Evolutionary conservation across 2,329 filamentous ascomycete genomes (phyloP).

Genomic region (Bipolaris gigantea): DNA sequence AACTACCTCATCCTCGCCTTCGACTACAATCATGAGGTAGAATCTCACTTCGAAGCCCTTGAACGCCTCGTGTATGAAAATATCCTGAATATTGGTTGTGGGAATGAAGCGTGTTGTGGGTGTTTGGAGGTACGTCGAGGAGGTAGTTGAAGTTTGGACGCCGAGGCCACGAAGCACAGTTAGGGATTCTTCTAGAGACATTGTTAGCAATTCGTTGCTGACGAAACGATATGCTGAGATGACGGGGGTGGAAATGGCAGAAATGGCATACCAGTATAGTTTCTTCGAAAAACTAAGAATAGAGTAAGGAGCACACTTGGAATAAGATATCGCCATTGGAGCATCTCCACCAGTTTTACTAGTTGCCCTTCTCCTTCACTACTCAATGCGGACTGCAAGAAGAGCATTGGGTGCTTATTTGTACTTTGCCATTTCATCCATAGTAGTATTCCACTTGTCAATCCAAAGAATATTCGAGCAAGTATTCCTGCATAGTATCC

Average conservation of each 20-base stretch:
- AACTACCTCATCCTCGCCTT: slow-evolving; percentile 83
- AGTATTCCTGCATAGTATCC: slow-evolving; percentile 50
- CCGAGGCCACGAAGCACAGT: slow-evolving; percentile 87
- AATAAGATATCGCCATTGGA: slow-evolving; percentile 49
- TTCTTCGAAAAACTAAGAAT: slow-evolving; percentile 51
- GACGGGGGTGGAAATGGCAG: background rate
- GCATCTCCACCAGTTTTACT: slow-evolving; percentile 42
- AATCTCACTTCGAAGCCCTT: slow-evolving; percentile 87
- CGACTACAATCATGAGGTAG: slow-evolving; percentile 86
- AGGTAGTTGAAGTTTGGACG: slow-evolving; percentile 80
- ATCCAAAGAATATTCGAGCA: slow-evolving; percentile 49
- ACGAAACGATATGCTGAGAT: background rate
- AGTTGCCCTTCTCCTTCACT: slow-evolving; percentile 20
- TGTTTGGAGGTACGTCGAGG: slow-evolving; percentile 66
- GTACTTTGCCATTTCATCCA: slow-evolving; percentile 33
- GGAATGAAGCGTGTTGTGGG: slow-evolving; percentile 78
- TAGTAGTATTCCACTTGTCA: slow-evolving; percentile 45
- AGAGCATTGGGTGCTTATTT: background rate
- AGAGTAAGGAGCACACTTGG: slow-evolving; percentile 45
- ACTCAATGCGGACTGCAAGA: slow-evolving; percentile 11
- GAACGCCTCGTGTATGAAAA: slow-evolving; percentile 95
- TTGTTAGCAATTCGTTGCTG: slow-evolving; percentile 1
- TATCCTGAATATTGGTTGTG: slow-evolving; percentile 86
- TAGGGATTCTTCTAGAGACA: slow-evolving; percentile 72
- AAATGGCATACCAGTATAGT: slow-evolving; percentile 53